Percentiles rank a stretch among this genome's conserved stretches.
These are phyloP conservation scores for Eucalyptus melliodora DNA, from an alignment of 345 rosid genomes.

Conservation along the genomic window DNA sequence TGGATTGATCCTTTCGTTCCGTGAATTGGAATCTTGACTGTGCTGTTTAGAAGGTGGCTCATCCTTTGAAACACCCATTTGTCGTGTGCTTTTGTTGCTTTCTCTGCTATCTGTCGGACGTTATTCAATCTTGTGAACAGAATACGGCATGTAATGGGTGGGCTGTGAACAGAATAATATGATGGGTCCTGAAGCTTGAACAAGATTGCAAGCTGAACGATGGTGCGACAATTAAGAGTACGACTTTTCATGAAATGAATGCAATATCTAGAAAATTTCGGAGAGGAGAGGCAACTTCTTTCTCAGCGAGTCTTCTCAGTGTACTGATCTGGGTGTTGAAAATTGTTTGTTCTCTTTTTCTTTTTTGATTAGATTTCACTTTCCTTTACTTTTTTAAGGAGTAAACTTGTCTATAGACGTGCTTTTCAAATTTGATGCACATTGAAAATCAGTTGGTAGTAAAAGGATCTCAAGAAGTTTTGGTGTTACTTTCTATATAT, in stretches of 20 bases:
- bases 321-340: not conserved
- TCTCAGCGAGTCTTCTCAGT: not conserved
- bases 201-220: not conserved
- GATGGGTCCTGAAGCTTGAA: not conserved
- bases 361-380: not conserved
- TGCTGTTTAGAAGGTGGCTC: not conserved
- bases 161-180: not conserved
- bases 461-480: not conserved
- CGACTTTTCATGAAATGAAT: not conserved
- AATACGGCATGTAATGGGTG: not conserved
- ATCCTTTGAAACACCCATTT: not conserved
- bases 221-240: not conserved
- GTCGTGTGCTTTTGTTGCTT: not conserved
- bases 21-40: not conserved
- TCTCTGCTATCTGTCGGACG: not conserved
- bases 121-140: not conserved
- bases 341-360: not conserved
- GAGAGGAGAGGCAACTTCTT: not conserved
- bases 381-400: not conserved
- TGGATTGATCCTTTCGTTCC: not conserved
- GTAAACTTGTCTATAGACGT: not conserved
- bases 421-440: not conserved
- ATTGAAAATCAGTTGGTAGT: not conserved
- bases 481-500: not conserved
- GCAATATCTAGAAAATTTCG: not conserved